These are phyloP conservation scores for Phalaenopsis equestris DNA, from an alignment of 106 monocot species.

Conservation along the genomic window DNA sequence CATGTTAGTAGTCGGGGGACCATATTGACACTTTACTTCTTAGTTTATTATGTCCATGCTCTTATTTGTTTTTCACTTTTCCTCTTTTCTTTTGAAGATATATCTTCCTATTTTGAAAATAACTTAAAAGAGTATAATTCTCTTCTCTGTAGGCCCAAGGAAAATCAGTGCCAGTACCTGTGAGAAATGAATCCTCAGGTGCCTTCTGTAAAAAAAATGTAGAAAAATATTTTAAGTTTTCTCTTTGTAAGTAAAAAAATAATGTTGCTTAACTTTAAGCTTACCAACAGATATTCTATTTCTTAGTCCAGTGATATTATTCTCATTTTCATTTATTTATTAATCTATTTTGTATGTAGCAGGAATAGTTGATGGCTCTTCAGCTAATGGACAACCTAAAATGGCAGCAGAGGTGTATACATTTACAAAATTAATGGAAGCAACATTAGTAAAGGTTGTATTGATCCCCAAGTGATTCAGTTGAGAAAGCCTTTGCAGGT, in stretches of 20 bases:
- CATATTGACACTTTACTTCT: too few species aligned
- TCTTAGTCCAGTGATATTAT: too few species aligned
- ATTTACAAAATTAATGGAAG: neutral
- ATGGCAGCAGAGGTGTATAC: slow-evolving; percentile 25
- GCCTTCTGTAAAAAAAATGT: neutral
- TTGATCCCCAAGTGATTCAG: neutral
- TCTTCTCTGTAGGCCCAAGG: neutral
- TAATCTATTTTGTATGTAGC: neutral
- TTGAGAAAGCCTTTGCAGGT: neutral
- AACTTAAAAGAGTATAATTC: neutral
- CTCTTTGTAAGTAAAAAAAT: too few species aligned
- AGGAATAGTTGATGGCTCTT: neutral
- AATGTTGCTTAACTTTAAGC: too few species aligned
- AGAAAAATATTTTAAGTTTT: neutral
- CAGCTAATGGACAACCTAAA: slow-evolving; percentile 14
- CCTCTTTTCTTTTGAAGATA: neutral
- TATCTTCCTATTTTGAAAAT: neutral
- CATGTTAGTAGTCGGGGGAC: too few species aligned
- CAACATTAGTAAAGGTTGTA: neutral
- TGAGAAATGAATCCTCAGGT: neutral
- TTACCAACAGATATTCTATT: too few species aligned
- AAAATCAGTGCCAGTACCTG: neutral
- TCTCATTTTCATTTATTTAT: neutral
- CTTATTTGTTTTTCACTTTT: neutral
- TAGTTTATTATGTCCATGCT: neutral